Evolutionary conservation across 225 moss, liverwort and hornwort genomes (phyloP).

Genomic region (Thuidium tamariscinum): DNA sequence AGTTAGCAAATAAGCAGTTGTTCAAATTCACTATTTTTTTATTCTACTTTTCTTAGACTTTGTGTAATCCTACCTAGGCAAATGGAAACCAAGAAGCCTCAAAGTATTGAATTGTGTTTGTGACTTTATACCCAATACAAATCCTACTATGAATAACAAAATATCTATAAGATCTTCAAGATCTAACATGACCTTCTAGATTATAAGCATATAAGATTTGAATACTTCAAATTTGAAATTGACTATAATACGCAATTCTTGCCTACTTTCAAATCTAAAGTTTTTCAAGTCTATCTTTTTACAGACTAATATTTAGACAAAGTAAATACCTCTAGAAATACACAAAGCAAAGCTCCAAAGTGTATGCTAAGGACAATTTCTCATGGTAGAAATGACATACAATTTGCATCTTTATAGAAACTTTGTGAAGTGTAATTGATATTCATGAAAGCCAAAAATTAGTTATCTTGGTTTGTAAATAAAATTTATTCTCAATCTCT

Average conservation of each 20-base stretch:
- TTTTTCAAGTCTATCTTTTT: not conserved
- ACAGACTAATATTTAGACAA: not conserved
- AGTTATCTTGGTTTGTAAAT: too few species aligned
- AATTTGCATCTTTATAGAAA: too few species aligned
- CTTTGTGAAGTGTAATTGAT: too few species aligned
- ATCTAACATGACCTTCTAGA: not conserved
- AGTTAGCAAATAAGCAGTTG: fast-evolving
- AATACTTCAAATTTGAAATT: not conserved
- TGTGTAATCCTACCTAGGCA: too few species aligned
- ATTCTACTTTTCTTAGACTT: too few species aligned
- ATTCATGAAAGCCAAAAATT: too few species aligned
- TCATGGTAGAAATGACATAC: too few species aligned
- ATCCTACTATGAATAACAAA: not conserved
- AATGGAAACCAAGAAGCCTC: fast-evolving
- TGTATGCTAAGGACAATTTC: too few species aligned
- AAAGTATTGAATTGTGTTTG: not conserved
- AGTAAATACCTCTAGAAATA: too few species aligned
- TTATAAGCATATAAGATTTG: not conserved
- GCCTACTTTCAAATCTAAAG: not conserved
- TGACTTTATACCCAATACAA: not conserved
- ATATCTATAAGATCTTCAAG: not conserved
- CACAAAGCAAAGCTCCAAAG: too few species aligned
- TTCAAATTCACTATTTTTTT: not conserved
- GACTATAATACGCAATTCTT: fast-evolving
- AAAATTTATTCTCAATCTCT: too few species aligned